These are phyloP conservation scores for Blastobotrys ciferrii DNA, from an alignment of 1,139 yeast genomes.

Conservation along the genomic window DNA sequence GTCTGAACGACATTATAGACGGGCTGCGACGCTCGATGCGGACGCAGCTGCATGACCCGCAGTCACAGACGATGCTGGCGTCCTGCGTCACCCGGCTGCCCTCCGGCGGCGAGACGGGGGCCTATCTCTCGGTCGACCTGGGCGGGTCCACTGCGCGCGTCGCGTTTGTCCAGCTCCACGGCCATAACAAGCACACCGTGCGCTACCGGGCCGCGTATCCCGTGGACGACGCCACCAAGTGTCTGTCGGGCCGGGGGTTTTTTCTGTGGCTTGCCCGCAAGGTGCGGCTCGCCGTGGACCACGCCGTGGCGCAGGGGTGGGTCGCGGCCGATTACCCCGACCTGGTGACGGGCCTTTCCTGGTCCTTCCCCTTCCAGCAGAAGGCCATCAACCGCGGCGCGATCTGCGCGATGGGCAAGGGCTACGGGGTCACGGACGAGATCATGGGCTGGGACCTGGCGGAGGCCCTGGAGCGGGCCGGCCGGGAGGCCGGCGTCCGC, in stretches of 20 bases:
- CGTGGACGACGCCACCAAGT: constrained; percentile 26
- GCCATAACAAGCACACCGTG: constrained; percentile 41
- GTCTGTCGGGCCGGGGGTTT: constrained; percentile 53
- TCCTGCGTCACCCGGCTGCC: constrained; percentile 72
- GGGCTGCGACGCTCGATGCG: constrained; percentile 18
- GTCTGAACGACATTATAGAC: constrained; percentile 23
- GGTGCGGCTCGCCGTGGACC: constrained; percentile 54
- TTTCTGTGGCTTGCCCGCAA: constrained; percentile 56
- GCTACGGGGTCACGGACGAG: constrained; percentile 68
- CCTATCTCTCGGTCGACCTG: constrained; percentile 75
- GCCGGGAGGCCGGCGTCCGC: constrained; percentile 50
- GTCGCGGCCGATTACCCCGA: constrained; percentile 37
- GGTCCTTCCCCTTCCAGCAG: constrained; percentile 36
- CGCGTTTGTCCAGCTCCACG: constrained; percentile 67
- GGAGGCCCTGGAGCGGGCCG: constrained; percentile 54
- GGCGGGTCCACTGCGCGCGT: constrained; percentile 88
- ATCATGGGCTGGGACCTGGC: constrained; percentile 76
- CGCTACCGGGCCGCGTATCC: constrained; percentile 31
- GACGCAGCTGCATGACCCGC: constrained; percentile 16
- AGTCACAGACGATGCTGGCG: constrained; percentile 58
- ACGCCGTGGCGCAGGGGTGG: constrained; percentile 48
- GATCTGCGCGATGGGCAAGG: constrained; percentile 88
- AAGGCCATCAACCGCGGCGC: constrained; percentile 65
- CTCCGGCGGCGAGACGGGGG: constrained; percentile 75
- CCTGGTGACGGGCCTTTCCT: constrained; percentile 33